Evolutionary conservation across 257 asterid genomes (phyloP).

Genomic region (Prunella vulgaris): DNA sequence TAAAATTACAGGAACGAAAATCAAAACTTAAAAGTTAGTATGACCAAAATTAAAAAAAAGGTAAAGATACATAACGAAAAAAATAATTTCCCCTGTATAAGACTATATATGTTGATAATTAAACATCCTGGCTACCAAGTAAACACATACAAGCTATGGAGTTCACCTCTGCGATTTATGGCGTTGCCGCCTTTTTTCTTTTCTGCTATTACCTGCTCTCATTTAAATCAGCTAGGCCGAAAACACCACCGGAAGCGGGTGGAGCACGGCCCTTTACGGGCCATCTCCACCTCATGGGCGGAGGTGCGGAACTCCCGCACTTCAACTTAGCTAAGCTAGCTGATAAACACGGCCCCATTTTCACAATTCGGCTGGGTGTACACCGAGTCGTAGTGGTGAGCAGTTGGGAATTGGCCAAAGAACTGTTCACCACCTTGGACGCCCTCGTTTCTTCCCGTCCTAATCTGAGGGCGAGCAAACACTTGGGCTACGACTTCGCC

Average conservation of each 20-base stretch:
- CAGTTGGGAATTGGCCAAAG: not conserved
- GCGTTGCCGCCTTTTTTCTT: not conserved
- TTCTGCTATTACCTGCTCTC: not conserved
- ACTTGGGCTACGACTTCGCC: not conserved
- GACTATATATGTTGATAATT: no score
- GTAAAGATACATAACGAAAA: no score
- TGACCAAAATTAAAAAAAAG: no score
- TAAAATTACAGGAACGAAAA: no score
- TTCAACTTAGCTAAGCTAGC: not conserved
- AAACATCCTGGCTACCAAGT: no score
- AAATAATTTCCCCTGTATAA: no score
- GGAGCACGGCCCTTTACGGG: conserved; percentile 13
- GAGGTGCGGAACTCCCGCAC: not conserved
- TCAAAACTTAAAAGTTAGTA: no score
- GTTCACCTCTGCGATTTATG: not conserved
- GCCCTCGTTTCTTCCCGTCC: not conserved
- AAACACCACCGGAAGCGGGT: conserved; percentile 15
- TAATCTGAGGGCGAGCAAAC: not conserved
- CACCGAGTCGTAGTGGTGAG: conserved; percentile 10
- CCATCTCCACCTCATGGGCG: conserved; percentile 17
- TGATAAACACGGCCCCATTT: not conserved
- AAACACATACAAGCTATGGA: not conserved
- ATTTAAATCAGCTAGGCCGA: not conserved
- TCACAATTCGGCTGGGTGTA: not conserved
- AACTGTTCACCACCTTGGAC: not conserved